phyloP scores from a whole-genome alignment of 208 protist species.

The Wallacemonas sp. region DNA sequence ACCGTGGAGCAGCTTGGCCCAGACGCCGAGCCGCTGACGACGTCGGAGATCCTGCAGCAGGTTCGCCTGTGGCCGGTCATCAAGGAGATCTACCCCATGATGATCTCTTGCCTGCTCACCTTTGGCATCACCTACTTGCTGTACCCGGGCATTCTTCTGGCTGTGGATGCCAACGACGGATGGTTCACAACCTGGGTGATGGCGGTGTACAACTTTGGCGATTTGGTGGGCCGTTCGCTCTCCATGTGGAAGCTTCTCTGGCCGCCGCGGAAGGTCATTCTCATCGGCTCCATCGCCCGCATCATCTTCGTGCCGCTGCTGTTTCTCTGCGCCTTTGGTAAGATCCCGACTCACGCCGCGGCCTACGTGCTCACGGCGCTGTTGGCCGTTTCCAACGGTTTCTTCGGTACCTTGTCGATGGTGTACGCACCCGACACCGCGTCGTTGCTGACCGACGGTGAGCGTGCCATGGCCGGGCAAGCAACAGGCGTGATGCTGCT shows the following conservation, averaged over 20 bases:
- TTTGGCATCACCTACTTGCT: conserved; percentile 73
- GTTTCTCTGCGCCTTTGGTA: conserved; percentile 61
- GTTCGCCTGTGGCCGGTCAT: conserved; percentile 63
- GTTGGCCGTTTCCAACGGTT: conserved; percentile 75
- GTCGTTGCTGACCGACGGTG: conserved; percentile 43
- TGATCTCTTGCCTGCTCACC: conserved; percentile 64
- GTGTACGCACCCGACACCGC: conserved; percentile 63
- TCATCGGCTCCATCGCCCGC: conserved; percentile 42
- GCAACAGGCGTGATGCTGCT: conserved; percentile 57
- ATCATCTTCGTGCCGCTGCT: conserved; percentile 71
- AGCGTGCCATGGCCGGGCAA: conserved; percentile 70
- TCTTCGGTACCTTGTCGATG: conserved; percentile 73
- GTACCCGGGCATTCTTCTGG: conserved; percentile 74
- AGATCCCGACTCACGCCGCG: conserved; percentile 50
- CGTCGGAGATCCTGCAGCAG: conserved; percentile 64
- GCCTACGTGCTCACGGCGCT: conserved; percentile 56
- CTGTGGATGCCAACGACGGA: conserved; percentile 41
- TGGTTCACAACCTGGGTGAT: conserved; percentile 83
- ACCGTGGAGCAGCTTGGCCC: neutral
- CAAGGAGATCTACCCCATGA: conserved; percentile 76
- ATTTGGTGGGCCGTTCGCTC: conserved; percentile 52
- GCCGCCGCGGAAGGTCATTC: conserved; percentile 33
- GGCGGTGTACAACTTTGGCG: conserved; percentile 66
- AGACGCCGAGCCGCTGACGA: conserved; percentile 33
- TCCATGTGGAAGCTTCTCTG: conserved; percentile 53